These are phyloP conservation scores for Alternaria ventricosa DNA, from an alignment of 2,329 filamentous ascomycete genomes.

Conservation along the genomic window DNA sequence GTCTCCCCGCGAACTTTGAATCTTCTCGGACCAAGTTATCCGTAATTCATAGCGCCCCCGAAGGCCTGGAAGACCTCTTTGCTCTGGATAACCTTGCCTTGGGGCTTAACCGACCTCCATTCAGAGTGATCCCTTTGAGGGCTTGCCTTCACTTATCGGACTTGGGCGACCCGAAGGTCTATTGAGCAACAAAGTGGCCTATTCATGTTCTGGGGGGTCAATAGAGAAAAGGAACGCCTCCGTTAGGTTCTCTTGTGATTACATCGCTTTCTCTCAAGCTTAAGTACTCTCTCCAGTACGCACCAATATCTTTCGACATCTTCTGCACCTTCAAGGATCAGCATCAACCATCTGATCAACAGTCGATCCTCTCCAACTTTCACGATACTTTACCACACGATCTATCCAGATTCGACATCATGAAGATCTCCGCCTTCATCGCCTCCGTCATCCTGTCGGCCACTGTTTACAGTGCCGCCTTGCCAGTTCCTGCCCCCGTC, in stretches of 20 bases:
- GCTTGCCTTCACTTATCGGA: neutral
- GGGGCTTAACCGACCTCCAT: slow-evolving; percentile 6
- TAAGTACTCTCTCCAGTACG: slow-evolving; percentile 15
- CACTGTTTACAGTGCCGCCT: slow-evolving; percentile 49
- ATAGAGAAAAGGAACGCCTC: neutral
- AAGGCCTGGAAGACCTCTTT: slow-evolving; percentile 8
- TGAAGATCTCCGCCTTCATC: slow-evolving; percentile 58
- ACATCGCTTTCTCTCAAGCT: slow-evolving; percentile 1
- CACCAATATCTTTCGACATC: slow-evolving; percentile 8
- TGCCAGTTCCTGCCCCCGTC: slow-evolving; percentile 39
- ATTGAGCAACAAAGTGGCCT: slow-evolving; percentile 19
- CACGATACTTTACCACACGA: slow-evolving; percentile 25
- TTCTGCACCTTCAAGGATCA: slow-evolving; percentile 16
- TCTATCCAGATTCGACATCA: slow-evolving; percentile 39
- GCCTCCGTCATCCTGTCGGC: slow-evolving; percentile 51
- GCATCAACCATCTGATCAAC: slow-evolving; percentile 11
- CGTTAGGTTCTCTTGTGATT: slow-evolving; percentile 5
- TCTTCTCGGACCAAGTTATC: slow-evolving; percentile 10
- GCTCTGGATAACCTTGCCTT: neutral
- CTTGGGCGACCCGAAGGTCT: slow-evolving; percentile 1
- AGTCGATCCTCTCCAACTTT: slow-evolving; percentile 13
- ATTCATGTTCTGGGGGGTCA: slow-evolving; percentile 27
- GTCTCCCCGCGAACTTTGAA: slow-evolving; percentile 5
- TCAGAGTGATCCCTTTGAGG: slow-evolving; percentile 18
- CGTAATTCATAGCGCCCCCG: neutral